Base-by-base conservation (phyloP, 176 grass and related monocot genomes). In the Poa annua region DNA sequence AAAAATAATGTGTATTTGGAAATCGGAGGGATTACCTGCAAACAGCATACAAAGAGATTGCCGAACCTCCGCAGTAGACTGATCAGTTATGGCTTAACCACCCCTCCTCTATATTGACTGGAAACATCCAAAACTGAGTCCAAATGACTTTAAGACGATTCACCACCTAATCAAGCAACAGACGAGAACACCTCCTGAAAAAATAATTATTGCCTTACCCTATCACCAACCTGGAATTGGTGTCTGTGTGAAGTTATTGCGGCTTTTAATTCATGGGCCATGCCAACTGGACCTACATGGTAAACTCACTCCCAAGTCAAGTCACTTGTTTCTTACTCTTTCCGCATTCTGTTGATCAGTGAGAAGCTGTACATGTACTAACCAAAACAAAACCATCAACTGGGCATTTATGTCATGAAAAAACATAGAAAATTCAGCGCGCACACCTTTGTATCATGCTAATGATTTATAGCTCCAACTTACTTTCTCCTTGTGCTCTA, bases 171-270 rank as follows among this genome's bases (percentile, higher is more conserved):
- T 83, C n/a, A 73, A 75, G 50, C 69, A 68, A 50, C 8, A 44
- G 29, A 60, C 56, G 54, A 82, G 81, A 49, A 73, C 71, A 89
- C 33, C 24, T 20, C 4, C 15, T 44, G 71, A 11, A 2, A 33
- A 55, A 72, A 80, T 21, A 26, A 41, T 25, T 24, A 66, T 83
- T 79, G 68, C 80, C 56, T 66, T 65, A 74, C 79, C 45, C 64
- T 67, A 56, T 77, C 83, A 90, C 88, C 84, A 86, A 83, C 66
- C 88, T 86, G 59, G 88, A 86, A 41, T 79, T 61, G 88, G 88
- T 86, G 88, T 79, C 80, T 41, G 8, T 14, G 11, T 73, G 79
- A 65, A 86, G 73, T 89, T 82, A 86, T 82, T 83, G 75, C 49
- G 16, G 75, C 64, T 51, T 73, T 86, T 44, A 90, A 75, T 86